Conservation (phyloP, 2,329 filamentous ascomycete species). For the Zymoseptoria tritici region DNA sequence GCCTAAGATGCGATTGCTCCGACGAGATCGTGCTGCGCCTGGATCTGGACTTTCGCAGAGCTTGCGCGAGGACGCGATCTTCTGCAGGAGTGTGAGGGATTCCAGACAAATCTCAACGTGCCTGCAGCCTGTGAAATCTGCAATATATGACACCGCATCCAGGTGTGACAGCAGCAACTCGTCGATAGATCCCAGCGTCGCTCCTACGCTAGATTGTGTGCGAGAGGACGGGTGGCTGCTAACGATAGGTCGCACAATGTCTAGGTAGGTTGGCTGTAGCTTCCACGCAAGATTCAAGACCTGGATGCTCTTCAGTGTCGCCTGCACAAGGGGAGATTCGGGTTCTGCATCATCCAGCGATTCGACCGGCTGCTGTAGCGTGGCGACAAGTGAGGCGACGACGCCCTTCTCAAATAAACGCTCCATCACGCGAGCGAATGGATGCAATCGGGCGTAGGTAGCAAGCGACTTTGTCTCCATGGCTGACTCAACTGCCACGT, state of each 20-base stretch:
- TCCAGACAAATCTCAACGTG: constrained; percentile 73
- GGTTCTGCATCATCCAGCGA: constrained; percentile 65
- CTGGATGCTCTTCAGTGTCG: constrained; percentile 71
- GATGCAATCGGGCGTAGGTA: constrained; percentile 78
- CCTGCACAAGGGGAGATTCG: constrained; percentile 73
- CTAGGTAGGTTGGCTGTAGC: constrained; percentile 82
- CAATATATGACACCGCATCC: constrained; percentile 70
- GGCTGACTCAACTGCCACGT: constrained; percentile 64
- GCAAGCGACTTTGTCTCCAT: constrained; percentile 68
- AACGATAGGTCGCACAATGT: constrained; percentile 75
- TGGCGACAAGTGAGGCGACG: constrained; percentile 67
- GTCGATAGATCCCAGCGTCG: constrained; percentile 80
- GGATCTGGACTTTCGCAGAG: constrained; percentile 64
- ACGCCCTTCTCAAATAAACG: constrained; percentile 96
- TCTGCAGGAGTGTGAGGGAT: constrained; percentile 75
- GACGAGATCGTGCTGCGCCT: constrained; percentile 43
- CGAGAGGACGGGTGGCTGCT: constrained; percentile 55
- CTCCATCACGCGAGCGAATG: constrained; percentile 91
- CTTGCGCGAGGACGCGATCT: constrained; percentile 74
- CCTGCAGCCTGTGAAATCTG: constrained; percentile 77
- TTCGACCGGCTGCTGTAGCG: constrained; percentile 66
- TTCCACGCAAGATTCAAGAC: constrained; percentile 77
- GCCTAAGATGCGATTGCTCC: constrained; percentile 25
- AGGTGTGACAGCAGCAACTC: constrained; percentile 82
- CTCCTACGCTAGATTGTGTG: constrained; percentile 58